Base-by-base conservation (phyloP, 108 stramenopile species). In the Skeletonema tropicum region DNA sequence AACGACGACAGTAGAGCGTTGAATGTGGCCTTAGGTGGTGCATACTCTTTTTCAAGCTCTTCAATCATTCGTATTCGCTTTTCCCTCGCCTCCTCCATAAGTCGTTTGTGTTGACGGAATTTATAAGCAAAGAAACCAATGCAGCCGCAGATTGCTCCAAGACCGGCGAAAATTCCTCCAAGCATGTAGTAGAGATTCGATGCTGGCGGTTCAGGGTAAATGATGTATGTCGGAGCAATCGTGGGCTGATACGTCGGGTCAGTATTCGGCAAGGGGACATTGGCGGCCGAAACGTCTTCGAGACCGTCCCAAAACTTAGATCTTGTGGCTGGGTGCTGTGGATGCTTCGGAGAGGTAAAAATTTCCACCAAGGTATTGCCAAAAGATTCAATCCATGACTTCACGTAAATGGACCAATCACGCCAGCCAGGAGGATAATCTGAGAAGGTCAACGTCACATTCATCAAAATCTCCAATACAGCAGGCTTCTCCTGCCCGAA, bases 311-410 rank as follows among this genome's bases (percentile, higher is more conserved):
- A 81, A 52, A 75, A 81, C 57, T 81, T 81, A 9, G 67, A 69
- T 9, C 45, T 60, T 29, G 80, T 81, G 17, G 74, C 63, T 58
- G 80, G 80, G 65, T 81, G 80, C 68, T 81, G 80, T 26, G 64
- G 62, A 65, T 81, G 73, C 31, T 81, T 74, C 0, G 80, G 68
- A n/a, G 80, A 81, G 29, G 73, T 81, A 35, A 74, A 70, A 31
- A 81, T 74, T 59, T 81, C 80, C 26, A 75, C 80, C 29, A 81
- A 15, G 3, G 80, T 81, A 15, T 59, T 70, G n/a, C 80, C 80
- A 49, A 81, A 81, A 8, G 73, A 74, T 33, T 81, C 73, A 29
- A 81, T 74, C 80, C 80, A 81, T 15, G 80, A 70, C 32, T 81
- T 81, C 10, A 81, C 14, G 33, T 81, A 81, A 59, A 81, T 74